Base-by-base conservation (phyloP, 768 basidiomycete genomes). In the Leccinum ochraceum region DNA sequence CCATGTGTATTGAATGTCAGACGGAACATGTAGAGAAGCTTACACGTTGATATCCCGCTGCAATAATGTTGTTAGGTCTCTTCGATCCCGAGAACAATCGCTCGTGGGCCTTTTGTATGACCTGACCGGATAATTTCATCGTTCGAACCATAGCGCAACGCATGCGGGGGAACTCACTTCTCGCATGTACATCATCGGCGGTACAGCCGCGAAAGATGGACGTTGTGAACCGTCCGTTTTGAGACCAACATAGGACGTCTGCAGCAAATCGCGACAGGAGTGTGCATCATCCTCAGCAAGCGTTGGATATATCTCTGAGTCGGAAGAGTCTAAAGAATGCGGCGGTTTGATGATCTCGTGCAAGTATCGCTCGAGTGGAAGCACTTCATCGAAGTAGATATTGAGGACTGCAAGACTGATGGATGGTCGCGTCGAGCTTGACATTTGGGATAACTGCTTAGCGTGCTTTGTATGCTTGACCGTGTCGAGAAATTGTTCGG, bases 1-100 rank as follows among this genome's bases (percentile, higher is more conserved):
- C 39, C 39, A 61, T 7, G 10, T 7, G 13, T 10, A 49, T 50
- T 51, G 46, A 20, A 32, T 16, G 13, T 17, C 8, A 10, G 48
- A 44, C 24, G 14, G 17, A 37, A 13, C 4, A 53, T 13, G 24
- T 1, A 3, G 20, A 44, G 16, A 2, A 56, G 69, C 81, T 60
- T 66, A 86, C 89, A 56, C 81, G 73, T 32, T 82, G 77, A 70
- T 90, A 92, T 3, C 91, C 91, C 13, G 78, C 63, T 0, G 86
- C 86, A 32, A 93, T 81, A 2, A 92, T 77, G 66, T 91, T 88
- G 2, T 77, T 75, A 16, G 79, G 71, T 34, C 75, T 76, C 39
- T 69, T 77, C 52, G 71, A 64, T 22, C 66, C 64, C 6, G 69
- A 70, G 53, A 90, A 81, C 8, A 90, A 70, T 39, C 75, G 78